These are phyloP conservation scores for Suhomyces bolitotheri DNA, from an alignment of 1,139 yeast genomes.

Conservation along the genomic window DNA sequence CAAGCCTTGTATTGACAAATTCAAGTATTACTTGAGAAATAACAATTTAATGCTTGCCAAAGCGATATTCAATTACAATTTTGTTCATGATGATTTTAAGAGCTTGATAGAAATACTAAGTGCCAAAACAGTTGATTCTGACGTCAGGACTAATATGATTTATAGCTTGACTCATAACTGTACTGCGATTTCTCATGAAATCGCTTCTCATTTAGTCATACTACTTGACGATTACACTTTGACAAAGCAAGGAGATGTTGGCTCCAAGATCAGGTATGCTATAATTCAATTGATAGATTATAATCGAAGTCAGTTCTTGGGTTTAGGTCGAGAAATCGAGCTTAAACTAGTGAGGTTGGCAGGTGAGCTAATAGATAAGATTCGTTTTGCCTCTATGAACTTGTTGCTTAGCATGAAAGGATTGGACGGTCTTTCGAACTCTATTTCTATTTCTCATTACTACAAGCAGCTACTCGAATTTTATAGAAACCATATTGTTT, in stretches of 20 bases:
- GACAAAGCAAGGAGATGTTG: slow-evolving; percentile 77
- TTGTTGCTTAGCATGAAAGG: slow-evolving; percentile 18
- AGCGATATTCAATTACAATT: slow-evolving; percentile 29
- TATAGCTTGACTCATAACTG: slow-evolving; percentile 6
- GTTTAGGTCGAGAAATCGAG: slow-evolving; percentile 5
- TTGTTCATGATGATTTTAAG: slow-evolving; percentile 13
- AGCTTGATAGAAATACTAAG: slow-evolving; percentile 21
- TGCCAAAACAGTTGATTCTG: slow-evolving; percentile 25
- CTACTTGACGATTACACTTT: slow-evolving; percentile 64
- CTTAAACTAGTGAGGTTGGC: slow-evolving; percentile 52
- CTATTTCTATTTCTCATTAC: slow-evolving; percentile 19
- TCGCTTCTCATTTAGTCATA: slow-evolving; percentile 21
- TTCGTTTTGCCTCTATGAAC: slow-evolving; percentile 30
- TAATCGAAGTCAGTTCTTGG: slow-evolving; percentile 19
- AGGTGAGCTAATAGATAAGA: slow-evolving; percentile 45
- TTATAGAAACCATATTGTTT: slow-evolving; percentile 13
- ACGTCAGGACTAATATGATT: slow-evolving; percentile 28
- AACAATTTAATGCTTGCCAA: slow-evolving; percentile 35
- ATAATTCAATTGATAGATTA: slow-evolving; percentile 41
- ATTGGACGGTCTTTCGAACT: slow-evolving; percentile 6
- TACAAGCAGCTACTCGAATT: slow-evolving; percentile 28
- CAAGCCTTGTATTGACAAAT: slow-evolving; percentile 19
- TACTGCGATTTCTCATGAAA: slow-evolving; percentile 1
- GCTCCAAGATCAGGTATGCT: slow-evolving; percentile 64
- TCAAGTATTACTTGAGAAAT: slow-evolving; percentile 28